These are phyloP conservation scores for Aspergillus indologenus DNA, from an alignment of 495 filamentous ascomycete species.

Conservation along the genomic window DNA sequence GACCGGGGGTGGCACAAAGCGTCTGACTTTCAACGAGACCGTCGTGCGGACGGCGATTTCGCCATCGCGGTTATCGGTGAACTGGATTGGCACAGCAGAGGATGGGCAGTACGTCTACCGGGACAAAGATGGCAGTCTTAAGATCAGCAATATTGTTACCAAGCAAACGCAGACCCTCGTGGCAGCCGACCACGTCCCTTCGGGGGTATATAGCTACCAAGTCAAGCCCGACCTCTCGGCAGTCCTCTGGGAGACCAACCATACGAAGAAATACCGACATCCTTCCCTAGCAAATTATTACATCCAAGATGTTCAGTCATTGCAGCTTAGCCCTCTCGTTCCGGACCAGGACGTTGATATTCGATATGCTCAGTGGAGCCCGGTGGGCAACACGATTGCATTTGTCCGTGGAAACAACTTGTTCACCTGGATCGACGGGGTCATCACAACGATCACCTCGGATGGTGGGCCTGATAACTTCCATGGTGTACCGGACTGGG, in stretches of 20 bases:
- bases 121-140: conserved; percentile 15
- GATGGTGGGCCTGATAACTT: conserved; percentile 20
- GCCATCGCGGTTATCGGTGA: conserved; percentile 14
- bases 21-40: conserved; percentile 22
- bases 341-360: conserved; percentile 18
- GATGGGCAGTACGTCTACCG: conserved; percentile 21
- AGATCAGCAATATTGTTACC: conserved; percentile 22
- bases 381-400: conserved; percentile 14
- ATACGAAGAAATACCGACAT: conserved; percentile 23
- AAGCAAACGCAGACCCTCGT: conserved; percentile 18
- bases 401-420: conserved; percentile 23
- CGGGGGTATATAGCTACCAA: conserved; percentile 13
- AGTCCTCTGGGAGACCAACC: conserved; percentile 22
- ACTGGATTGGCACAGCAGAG: conserved; percentile 18
- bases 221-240: conserved; percentile 20
- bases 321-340: conserved; percentile 12
- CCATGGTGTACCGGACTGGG: conserved; percentile 23
- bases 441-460: conserved; percentile 15
- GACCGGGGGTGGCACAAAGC: conserved; percentile 8
- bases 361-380: conserved; percentile 21
- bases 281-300: conserved; percentile 23
- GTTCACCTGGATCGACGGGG: conserved; percentile 17
- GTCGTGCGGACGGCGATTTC: conserved; percentile 10
- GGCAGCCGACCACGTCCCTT: conserved; percentile 15
- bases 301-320: conserved; percentile 20